Evolutionary conservation across 1,139 yeast species (phyloP).

Genomic region (Scheffersomyces quercinus): DNA sequence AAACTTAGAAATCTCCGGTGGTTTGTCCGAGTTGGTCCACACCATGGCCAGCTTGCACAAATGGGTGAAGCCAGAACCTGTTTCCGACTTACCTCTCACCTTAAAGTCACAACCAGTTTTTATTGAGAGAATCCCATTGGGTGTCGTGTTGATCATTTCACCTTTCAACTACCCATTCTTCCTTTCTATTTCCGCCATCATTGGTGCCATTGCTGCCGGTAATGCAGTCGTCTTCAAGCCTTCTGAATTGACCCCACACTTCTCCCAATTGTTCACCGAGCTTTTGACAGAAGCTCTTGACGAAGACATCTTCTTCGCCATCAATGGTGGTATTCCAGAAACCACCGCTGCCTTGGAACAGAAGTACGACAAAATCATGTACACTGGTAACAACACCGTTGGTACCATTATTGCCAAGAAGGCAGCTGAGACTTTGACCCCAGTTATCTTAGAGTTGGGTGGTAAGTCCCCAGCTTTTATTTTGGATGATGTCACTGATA

Average conservation of each 20-base stretch:
- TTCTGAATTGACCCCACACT: constrained; percentile 70
- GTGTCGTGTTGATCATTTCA: constrained; percentile 71
- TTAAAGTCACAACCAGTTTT: constrained; percentile 48
- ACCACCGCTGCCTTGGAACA: constrained; percentile 65
- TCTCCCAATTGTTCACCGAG: constrained; percentile 55
- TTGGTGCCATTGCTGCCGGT: constrained; percentile 87
- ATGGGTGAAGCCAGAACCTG: constrained; percentile 60
- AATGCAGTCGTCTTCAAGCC: constrained; percentile 82
- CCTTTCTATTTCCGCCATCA: constrained; percentile 64
- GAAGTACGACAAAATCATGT: constrained; percentile 79
- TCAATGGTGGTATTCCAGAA: constrained; percentile 76
- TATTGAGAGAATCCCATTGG: constrained; percentile 70
- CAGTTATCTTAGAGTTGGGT: constrained; percentile 81
- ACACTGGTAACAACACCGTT: constrained; percentile 78
- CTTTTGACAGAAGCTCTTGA: constrained; percentile 57
- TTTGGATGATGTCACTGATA: constrained; percentile 48
- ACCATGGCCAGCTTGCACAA: constrained; percentile 59
- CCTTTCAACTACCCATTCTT: constrained; percentile 88
- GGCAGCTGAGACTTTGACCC: constrained; percentile 85
- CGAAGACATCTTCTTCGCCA: constrained; percentile 57
- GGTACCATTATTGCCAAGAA: constrained; percentile 77
- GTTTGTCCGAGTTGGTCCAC: constrained; percentile 57
- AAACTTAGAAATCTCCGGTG: constrained; percentile 54
- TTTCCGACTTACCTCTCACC: constrained; percentile 46
- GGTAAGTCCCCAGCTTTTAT: constrained; percentile 89